Conservation (phyloP, 2,329 filamentous ascomycete species). For the Fusarium concolor region DNA sequence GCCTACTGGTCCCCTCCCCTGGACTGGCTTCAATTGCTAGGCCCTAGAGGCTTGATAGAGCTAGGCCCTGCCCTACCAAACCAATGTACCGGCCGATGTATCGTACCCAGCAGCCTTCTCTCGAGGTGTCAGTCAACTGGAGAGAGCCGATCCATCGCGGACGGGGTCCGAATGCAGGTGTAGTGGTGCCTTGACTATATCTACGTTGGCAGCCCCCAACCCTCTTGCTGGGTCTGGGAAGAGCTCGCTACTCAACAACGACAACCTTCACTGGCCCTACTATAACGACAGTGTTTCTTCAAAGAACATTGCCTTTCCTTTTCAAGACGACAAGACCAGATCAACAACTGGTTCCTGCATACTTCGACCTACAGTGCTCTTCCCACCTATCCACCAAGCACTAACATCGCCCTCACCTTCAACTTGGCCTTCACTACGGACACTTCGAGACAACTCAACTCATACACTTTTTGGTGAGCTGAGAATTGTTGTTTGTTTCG, state of each 20-base stretch:
- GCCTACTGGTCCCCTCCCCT: conserved; percentile 27
- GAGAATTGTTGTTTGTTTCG: not conserved
- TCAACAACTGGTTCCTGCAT: conserved; percentile 20
- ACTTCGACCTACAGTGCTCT: conserved; percentile 12
- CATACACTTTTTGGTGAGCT: conserved; percentile 2
- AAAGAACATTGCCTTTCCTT: conserved; percentile 21
- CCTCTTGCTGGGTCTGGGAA: conserved; percentile 34
- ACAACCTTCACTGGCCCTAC: conserved; percentile 18
- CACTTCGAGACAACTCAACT: conserved; percentile 11
- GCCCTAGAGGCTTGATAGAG: conserved; percentile 26
- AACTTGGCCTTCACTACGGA: not conserved
- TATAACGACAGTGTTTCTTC: conserved; percentile 21
- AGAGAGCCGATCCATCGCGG: conserved; percentile 43
- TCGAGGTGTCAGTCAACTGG: conserved; percentile 39
- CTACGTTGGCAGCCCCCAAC: conserved; percentile 44
- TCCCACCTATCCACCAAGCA: not conserved
- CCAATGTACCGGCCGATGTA: conserved; percentile 35
- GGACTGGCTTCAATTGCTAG: conserved; percentile 23
- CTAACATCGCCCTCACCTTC: conserved; percentile 2
- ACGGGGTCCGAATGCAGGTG: conserved; percentile 45
- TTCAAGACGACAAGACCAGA: conserved; percentile 16
- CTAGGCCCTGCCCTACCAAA: conserved; percentile 38
- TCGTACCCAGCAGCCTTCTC: conserved; percentile 37
- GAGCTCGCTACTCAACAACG: conserved; percentile 37
- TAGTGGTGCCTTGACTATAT: conserved; percentile 47